Percentiles rank a stretch among this genome's conserved stretches.
Conservation (phyloP, 768 basidiomycete species). For the Melanogaster broomeanus region DNA sequence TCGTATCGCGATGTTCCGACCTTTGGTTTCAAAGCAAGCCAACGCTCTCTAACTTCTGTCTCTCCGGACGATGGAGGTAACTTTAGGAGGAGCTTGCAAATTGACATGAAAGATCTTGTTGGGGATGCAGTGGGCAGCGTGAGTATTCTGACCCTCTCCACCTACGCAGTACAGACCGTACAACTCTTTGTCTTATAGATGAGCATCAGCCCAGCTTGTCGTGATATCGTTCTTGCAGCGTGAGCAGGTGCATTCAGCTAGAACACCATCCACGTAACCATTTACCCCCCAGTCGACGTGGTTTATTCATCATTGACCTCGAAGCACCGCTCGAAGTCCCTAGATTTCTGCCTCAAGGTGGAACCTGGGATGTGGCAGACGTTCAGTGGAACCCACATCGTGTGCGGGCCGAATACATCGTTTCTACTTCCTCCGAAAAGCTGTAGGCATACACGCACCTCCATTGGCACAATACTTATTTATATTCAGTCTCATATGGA, state of each 20-base stretch:
- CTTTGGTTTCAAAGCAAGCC: slow-evolving; percentile 16
- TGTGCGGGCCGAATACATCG: slow-evolving; percentile 74
- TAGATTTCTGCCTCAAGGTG: slow-evolving; percentile 93
- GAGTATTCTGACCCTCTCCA: slow-evolving; percentile 26
- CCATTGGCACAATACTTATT: background rate
- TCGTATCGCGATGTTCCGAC: slow-evolving; percentile 33
- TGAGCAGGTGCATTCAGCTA: slow-evolving; percentile 36
- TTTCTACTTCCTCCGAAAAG: slow-evolving; percentile 88
- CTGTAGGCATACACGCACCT: slow-evolving; percentile 49
- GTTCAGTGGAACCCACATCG: slow-evolving; percentile 92
- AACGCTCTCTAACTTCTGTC: slow-evolving; percentile 21
- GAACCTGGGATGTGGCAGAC: slow-evolving; percentile 94
- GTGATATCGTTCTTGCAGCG: slow-evolving; percentile 92
- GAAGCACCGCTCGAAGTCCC: slow-evolving; percentile 85
- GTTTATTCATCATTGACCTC: slow-evolving; percentile 94
- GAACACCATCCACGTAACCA: background rate
- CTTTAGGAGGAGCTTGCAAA: slow-evolving; percentile 61
- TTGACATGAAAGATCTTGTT: slow-evolving; percentile 78
- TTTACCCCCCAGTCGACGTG: slow-evolving; percentile 59
- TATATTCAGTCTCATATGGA: slow-evolving; percentile 81
- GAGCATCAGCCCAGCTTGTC: slow-evolving; percentile 86
- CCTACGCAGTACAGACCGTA: background rate
- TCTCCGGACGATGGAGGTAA: slow-evolving; percentile 59
- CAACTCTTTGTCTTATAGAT: slow-evolving; percentile 49
- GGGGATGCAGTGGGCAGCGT: slow-evolving; percentile 87